A percentile compares a stretch with the other conserved stretches of the same genome.
Evolutionary conservation across 2,329 filamentous ascomycete species (phyloP).

Genomic region (Arachnomyces sp.): DNA sequence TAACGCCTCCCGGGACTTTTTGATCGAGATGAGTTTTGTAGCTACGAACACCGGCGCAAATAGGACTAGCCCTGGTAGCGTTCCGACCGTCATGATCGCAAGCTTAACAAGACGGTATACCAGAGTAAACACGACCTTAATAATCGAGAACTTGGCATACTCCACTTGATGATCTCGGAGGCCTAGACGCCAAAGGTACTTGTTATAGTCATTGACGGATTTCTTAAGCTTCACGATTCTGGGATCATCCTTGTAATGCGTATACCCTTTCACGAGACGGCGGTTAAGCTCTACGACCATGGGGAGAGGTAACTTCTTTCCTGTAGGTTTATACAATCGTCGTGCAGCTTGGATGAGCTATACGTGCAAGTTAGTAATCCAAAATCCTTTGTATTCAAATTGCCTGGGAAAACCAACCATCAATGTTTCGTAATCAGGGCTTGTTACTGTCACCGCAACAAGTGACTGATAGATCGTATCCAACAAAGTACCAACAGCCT

Average conservation of each 20-base stretch:
- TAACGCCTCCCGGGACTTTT: conserved; percentile 75
- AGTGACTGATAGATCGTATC: conserved; percentile 81
- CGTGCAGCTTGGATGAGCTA: conserved; percentile 85
- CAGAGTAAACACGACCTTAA: conserved; percentile 67
- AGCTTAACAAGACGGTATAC: conserved; percentile 77
- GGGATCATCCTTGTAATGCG: conserved; percentile 83
- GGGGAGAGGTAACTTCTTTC: conserved; percentile 85
- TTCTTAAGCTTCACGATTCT: conserved; percentile 69
- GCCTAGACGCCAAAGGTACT: conserved; percentile 73
- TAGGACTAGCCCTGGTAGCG: conserved; percentile 76
- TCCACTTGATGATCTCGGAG: conserved; percentile 91
- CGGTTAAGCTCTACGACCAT: conserved; percentile 92
- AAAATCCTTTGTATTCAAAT: background rate
- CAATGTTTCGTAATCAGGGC: conserved; percentile 89
- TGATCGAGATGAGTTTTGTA: conserved; percentile 71
- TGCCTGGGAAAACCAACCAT: conserved; percentile 51
- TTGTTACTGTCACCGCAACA: conserved; percentile 80
- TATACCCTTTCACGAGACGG: conserved; percentile 82
- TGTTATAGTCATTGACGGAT: conserved; percentile 77
- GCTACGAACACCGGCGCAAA: conserved; percentile 84
- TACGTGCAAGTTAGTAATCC: conserved; percentile 24
- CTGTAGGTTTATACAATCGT: conserved; percentile 86
- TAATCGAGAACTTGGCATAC: conserved; percentile 75
- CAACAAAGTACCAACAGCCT: conserved; percentile 77
- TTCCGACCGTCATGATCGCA: conserved; percentile 65